phyloP scores from a whole-genome alignment of 108 stramenopile genomes.

The Cyclotella kingstonii region DNA sequence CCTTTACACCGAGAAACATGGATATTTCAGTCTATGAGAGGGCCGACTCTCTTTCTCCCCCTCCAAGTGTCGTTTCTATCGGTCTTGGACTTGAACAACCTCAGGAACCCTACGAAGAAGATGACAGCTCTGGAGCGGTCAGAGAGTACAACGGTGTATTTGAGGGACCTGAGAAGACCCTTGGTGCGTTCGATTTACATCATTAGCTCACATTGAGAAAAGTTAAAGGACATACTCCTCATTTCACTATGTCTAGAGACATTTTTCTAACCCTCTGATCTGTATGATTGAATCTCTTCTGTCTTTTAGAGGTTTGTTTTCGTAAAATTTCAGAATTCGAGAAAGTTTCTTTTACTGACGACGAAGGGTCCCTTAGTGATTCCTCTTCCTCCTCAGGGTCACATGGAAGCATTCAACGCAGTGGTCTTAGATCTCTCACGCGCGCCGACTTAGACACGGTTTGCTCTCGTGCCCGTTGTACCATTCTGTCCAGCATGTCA shows the following conservation, averaged over 20 bases:
- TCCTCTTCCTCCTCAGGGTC: constrained; percentile 16
- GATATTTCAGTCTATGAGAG: constrained; percentile 5
- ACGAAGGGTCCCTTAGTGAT: constrained; percentile 29
- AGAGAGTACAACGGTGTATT: constrained; percentile 83
- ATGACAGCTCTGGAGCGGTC: constrained; percentile 68
- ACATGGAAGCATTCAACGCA: constrained; percentile 35
- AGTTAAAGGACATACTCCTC: too few species aligned
- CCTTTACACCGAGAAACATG: constrained; percentile 1
- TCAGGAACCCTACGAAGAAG: constrained; percentile 59
- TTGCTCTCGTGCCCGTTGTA: constrained; percentile 93
- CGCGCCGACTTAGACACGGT: constrained; percentile 86
- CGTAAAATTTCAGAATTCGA: constrained; percentile 52
- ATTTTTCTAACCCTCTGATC: too few species aligned
- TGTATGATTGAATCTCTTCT: not conserved
- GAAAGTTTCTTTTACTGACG: constrained; percentile 14
- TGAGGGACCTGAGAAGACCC: constrained; percentile 89
- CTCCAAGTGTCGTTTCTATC: constrained; percentile 8
- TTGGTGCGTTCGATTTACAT: constrained; percentile 22
- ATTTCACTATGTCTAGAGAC: too few species aligned
- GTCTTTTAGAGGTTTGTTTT: constrained; percentile 65
- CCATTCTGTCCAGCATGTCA: constrained; percentile 89
- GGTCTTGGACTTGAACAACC: constrained; percentile 20
- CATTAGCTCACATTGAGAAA: too few species aligned
- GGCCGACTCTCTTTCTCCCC: constrained; percentile 3
- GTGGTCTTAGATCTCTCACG: constrained; percentile 82